These are phyloP conservation scores for Colletotrichum godetiae DNA, from an alignment of 2,329 filamentous ascomycete genomes.

Conservation along the genomic window DNA sequence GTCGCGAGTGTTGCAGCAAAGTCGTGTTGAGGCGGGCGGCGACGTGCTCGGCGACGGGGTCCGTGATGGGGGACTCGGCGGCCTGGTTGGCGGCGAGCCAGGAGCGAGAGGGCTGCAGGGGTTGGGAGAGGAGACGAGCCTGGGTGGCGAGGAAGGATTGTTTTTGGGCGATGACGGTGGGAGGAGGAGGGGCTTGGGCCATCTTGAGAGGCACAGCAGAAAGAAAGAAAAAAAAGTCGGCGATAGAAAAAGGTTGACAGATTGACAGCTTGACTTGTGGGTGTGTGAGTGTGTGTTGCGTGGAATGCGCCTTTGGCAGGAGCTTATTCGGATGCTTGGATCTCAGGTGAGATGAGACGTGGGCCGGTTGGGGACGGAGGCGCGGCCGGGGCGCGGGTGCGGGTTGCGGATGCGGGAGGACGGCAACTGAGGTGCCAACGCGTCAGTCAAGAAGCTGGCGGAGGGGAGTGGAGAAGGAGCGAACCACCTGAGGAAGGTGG, in stretches of 20 bases:
- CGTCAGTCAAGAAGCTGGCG: neutral
- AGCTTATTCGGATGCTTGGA: neutral
- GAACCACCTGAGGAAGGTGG: neutral
- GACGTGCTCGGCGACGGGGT: conserved; percentile 66
- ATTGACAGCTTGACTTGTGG: too few species aligned
- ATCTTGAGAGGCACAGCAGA: neutral
- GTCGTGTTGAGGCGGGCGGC: conserved; percentile 69
- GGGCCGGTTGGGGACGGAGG: neutral
- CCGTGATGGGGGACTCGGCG: conserved; percentile 54
- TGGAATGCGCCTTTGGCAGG: neutral
- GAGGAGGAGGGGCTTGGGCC: conserved; percentile 47
- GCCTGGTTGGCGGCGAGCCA: conserved; percentile 62
- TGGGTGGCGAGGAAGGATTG: conserved; percentile 72
- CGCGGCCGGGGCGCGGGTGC: conserved; percentile 4
- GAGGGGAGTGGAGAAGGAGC: neutral
- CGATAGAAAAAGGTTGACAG: neutral
- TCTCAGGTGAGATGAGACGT: neutral
- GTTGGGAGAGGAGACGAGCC: conserved; percentile 71
- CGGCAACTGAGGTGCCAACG: neutral
- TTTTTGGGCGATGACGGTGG: conserved; percentile 72
- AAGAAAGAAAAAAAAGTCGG: neutral
- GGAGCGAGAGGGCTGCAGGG: conserved; percentile 64
- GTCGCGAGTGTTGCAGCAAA: conserved; percentile 72
- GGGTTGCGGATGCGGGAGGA: neutral
- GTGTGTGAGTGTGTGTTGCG: neutral